These are phyloP conservation scores for Zoysia pacifica DNA, from an alignment of 176 grass and related monocot species.

Conservation along the genomic window DNA sequence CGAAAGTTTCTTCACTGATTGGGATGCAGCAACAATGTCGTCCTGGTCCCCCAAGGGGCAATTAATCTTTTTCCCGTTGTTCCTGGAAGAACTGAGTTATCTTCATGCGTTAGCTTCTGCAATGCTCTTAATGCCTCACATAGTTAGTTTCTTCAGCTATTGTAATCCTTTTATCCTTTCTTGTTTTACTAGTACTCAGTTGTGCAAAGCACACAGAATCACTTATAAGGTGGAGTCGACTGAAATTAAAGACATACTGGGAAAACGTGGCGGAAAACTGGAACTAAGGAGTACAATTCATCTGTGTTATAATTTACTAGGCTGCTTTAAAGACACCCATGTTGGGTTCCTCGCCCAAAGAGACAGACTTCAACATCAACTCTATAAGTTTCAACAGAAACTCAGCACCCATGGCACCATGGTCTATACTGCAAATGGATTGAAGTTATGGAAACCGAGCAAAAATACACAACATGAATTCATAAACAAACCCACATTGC, in stretches of 20 bases:
- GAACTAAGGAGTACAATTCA: not conserved
- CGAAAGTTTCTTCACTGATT: not conserved
- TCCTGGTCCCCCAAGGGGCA: not conserved
- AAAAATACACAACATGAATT: conserved; percentile 43
- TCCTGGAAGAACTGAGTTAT: not conserved
- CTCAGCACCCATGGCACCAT: not conserved
- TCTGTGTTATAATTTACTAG: not conserved
- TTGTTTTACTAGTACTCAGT: not conserved
- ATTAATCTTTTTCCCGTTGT: not conserved
- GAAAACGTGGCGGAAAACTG: not conserved
- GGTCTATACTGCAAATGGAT: conserved; percentile 1
- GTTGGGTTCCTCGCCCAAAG: not conserved
- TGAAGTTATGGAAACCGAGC: not conserved
- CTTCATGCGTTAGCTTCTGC: not conserved
- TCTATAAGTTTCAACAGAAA: conserved; percentile 21
- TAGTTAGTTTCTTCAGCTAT: too few species aligned
- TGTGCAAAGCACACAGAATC: not conserved
- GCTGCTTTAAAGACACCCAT: not conserved
- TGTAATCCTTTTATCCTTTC: not conserved
- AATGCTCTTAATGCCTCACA: not conserved
- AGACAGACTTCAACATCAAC: conserved; percentile 12
- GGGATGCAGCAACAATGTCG: not conserved
- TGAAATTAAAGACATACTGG: not conserved
- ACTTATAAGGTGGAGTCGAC: not conserved
- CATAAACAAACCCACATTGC: conserved; percentile 38